Percentiles rank a stretch among this genome's conserved stretches.
These are phyloP conservation scores for Penicillium sp. DNA, from an alignment of 2,329 filamentous ascomycete species.

Conservation along the genomic window DNA sequence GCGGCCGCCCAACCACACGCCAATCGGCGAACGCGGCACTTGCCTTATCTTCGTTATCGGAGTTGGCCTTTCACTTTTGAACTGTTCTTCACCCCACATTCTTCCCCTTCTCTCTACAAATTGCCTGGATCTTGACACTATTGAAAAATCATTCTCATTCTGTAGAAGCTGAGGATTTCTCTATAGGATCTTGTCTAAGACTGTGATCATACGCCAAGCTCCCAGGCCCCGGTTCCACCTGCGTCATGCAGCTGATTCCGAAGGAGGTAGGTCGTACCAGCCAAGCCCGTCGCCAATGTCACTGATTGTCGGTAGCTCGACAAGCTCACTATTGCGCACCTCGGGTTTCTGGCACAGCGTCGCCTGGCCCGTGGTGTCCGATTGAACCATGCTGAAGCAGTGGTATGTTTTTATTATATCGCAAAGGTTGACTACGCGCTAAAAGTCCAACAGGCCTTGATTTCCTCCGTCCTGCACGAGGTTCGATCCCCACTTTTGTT, in stretches of 20 bases:
- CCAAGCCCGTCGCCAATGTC: not conserved
- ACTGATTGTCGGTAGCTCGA: slow-evolving; percentile 59
- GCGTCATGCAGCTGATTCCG: slow-evolving; percentile 46
- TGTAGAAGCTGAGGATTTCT: not conserved
- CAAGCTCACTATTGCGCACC: slow-evolving; percentile 89
- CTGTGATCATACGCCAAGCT: slow-evolving; percentile 12
- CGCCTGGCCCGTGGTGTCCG: slow-evolving; percentile 83
- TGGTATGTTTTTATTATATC: slow-evolving; percentile 49
- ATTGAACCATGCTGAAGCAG: slow-evolving; percentile 86
- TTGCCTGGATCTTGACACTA: not conserved
- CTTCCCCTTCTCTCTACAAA: slow-evolving; percentile 5
- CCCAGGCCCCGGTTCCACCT: slow-evolving; percentile 20
- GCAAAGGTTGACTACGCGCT: slow-evolving; percentile 1
- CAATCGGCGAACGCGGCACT: slow-evolving; percentile 20
- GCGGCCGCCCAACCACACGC: slow-evolving; percentile 5
- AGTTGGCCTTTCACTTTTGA: not conserved
- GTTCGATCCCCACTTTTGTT: slow-evolving; percentile 38
- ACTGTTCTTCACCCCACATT: slow-evolving; percentile 18
- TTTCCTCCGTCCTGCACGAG: slow-evolving; percentile 87
- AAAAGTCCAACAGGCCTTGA: slow-evolving; percentile 45
- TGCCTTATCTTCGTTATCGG: slow-evolving; percentile 23
- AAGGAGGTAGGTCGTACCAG: slow-evolving; percentile 40
- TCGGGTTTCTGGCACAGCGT: slow-evolving; percentile 82
- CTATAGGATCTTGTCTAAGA: not conserved
- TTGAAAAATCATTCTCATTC: too few species aligned